Percentiles rank a stretch among this genome's conserved stretches.
Conservation (phyloP, 2,329 filamentous ascomycete genomes). For the Paraphoma chrysanthemicola region DNA sequence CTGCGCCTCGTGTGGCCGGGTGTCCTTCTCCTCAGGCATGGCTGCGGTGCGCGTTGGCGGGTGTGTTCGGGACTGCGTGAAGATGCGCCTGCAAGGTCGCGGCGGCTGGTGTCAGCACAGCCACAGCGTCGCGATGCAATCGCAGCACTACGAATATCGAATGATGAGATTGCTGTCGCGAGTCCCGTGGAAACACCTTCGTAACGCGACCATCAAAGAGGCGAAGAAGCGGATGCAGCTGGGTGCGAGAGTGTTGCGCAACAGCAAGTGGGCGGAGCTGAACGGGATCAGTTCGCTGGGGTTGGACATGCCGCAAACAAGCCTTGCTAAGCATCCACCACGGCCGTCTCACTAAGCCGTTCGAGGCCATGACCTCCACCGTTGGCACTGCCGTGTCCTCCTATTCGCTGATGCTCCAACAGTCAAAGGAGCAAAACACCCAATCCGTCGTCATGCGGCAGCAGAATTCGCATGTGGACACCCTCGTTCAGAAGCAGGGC, state of each 20-base stretch:
- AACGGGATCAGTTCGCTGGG: slow-evolving; percentile 9
- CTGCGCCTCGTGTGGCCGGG: slow-evolving; percentile 7
- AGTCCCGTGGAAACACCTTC: not conserved
- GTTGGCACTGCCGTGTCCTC: not conserved
- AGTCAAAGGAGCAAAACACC: not conserved
- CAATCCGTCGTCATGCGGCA: not conserved
- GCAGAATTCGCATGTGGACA: not conserved
- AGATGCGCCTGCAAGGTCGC: not conserved
- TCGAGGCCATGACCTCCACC: not conserved
- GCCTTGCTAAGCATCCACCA: slow-evolving; percentile 23
- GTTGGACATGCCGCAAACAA: slow-evolving; percentile 17
- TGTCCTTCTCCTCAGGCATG: slow-evolving; percentile 20
- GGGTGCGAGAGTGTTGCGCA: not conserved
- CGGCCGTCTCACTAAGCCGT: not conserved
- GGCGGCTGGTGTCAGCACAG: no score
- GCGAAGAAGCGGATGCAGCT: not conserved
- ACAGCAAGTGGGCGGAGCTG: slow-evolving; percentile 17
- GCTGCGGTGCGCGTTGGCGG: slow-evolving; percentile 9
- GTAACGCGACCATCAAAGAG: not conserved
- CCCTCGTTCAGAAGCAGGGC: not conserved
- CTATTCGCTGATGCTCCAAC: not conserved
- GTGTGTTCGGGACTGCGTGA: slow-evolving; percentile 2
- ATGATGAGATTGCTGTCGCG: not conserved
- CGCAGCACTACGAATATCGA: not conserved
- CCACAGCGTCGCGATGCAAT: not conserved